Evolutionary conservation across 768 basidiomycete genomes (phyloP).

Genomic region (Amanita muscaria): DNA sequence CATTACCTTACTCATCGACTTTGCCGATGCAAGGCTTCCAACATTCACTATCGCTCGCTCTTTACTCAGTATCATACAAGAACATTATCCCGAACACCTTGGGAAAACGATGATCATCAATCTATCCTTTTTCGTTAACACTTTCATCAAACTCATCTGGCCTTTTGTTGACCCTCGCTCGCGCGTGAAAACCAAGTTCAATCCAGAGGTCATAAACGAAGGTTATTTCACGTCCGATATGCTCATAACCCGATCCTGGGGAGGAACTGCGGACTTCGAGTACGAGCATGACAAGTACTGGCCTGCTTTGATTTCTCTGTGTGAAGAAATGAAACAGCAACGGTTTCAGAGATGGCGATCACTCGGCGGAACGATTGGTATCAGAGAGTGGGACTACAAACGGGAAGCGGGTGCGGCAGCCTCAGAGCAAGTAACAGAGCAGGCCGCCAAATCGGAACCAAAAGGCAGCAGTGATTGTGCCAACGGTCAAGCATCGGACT

Average conservation of each 20-base stretch:
- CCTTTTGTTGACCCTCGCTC: conserved; percentile 84
- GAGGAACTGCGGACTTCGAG: conserved; percentile 55
- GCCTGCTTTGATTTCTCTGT: conserved; percentile 50
- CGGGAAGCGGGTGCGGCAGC: neutral
- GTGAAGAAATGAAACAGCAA: conserved; percentile 36
- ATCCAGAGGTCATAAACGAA: conserved; percentile 56
- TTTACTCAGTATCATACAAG: conserved; percentile 60
- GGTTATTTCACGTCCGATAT: conserved; percentile 61
- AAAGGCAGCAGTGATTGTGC: too few relatives aligned
- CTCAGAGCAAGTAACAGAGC: neutral
- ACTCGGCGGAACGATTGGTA: conserved; percentile 60
- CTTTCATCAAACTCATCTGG: conserved; percentile 69
- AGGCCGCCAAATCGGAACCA: neutral
- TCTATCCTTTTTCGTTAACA: conserved; percentile 68
- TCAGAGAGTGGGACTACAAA: conserved; percentile 78
- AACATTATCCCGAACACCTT: conserved; percentile 83
- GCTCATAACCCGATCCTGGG: conserved; percentile 65
- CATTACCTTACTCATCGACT: conserved; percentile 67
- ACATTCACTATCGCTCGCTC: conserved; percentile 32
- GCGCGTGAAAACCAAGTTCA: conserved; percentile 66
- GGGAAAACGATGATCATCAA: conserved; percentile 68
- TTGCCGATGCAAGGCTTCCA: conserved; percentile 57
- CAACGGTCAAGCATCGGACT: too few relatives aligned
- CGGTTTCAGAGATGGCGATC: conserved; percentile 58
- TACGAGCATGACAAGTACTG: conserved; percentile 75